Conservation (phyloP, 192 early-diverging fungal species). For the Geosiphon pyriformis region DNA sequence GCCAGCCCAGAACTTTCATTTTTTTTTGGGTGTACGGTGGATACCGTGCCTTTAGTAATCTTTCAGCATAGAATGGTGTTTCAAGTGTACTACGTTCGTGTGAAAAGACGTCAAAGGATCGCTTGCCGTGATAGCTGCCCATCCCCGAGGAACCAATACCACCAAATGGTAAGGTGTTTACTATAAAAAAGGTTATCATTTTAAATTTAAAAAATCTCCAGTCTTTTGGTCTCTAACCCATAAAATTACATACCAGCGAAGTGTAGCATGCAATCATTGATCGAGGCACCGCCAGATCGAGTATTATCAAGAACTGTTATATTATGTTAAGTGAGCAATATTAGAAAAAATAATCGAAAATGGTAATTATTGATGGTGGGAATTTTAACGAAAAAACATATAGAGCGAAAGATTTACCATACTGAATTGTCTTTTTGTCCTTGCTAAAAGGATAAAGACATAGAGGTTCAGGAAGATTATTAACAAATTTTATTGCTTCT, state of each 20-base stretch:
- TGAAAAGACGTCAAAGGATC: slow-evolving; percentile 75
- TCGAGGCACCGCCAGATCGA: slow-evolving; percentile 65
- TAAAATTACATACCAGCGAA: slow-evolving; percentile 39
- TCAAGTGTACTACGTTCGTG: slow-evolving; percentile 61
- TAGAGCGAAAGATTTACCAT: slow-evolving; percentile 30
- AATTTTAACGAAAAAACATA: background rate
- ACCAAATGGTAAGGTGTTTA: slow-evolving; percentile 72
- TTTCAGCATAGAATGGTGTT: slow-evolving; percentile 19
- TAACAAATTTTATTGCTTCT: slow-evolving; percentile 59
- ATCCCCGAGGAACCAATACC: slow-evolving; percentile 83
- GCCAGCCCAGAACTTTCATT: too few species aligned
- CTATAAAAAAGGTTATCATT: slow-evolving; percentile 2
- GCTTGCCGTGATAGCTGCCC: slow-evolving; percentile 77
- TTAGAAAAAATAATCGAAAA: background rate
- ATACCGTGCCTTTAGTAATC: slow-evolving; percentile 9
- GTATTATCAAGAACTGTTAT: slow-evolving; percentile 59
- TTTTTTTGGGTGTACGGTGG: slow-evolving; percentile 21
- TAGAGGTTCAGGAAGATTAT: slow-evolving; percentile 67
- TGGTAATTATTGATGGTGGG: background rate
- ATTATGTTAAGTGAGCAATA: too few species aligned
- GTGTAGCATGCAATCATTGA: slow-evolving; percentile 81
- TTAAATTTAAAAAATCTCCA: background rate
- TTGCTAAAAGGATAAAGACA: slow-evolving; percentile 72
- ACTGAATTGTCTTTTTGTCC: slow-evolving; percentile 40
- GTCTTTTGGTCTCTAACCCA: background rate